Percentiles rank a stretch among this genome's conserved stretches.
These are phyloP conservation scores for Coniella lustricola DNA, from an alignment of 2,329 filamentous ascomycete genomes.

Conservation along the genomic window DNA sequence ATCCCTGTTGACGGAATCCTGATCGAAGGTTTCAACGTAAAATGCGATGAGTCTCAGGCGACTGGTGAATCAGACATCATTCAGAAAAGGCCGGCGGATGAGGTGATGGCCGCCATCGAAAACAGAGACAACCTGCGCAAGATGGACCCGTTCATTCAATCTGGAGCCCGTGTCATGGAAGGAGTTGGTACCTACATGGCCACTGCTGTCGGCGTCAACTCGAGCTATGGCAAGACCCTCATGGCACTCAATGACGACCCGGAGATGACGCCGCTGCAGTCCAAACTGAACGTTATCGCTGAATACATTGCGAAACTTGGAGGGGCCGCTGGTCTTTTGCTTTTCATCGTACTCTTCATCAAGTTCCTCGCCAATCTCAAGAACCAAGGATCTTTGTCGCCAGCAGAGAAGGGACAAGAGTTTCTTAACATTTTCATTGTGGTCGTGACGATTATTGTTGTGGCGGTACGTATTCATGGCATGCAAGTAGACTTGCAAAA, in stretches of 20 bases:
- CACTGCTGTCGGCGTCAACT: slow-evolving; percentile 66
- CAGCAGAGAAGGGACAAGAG: slow-evolving; percentile 70
- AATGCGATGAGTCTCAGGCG: slow-evolving; percentile 70
- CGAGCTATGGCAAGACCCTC: slow-evolving; percentile 68
- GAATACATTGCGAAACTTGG: slow-evolving; percentile 73
- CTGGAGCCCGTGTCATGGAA: slow-evolving; percentile 70
- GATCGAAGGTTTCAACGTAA: slow-evolving; percentile 66
- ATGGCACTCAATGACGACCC: slow-evolving; percentile 67
- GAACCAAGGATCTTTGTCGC: slow-evolving; percentile 36
- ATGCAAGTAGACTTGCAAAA: not conserved
- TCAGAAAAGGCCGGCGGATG: slow-evolving; percentile 59
- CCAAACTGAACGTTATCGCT: slow-evolving; percentile 67
- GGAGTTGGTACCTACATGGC: slow-evolving; percentile 69
- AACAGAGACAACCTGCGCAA: slow-evolving; percentile 60
- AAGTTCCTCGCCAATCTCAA: slow-evolving; percentile 69
- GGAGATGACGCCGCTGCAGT: slow-evolving; percentile 69
- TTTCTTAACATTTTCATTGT: slow-evolving; percentile 73
- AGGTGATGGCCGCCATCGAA: slow-evolving; percentile 64
- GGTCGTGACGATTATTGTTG: slow-evolving; percentile 72
- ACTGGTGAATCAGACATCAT: slow-evolving; percentile 75
- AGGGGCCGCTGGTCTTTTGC: slow-evolving; percentile 66
- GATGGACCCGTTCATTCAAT: slow-evolving; percentile 80
- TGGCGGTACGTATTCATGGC: slow-evolving; percentile 40
- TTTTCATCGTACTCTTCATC: slow-evolving; percentile 83
- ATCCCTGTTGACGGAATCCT: slow-evolving; percentile 68